Conservation (phyloP, 768 basidiomycete genomes). For the Leccinum olivaceopallidum region DNA sequence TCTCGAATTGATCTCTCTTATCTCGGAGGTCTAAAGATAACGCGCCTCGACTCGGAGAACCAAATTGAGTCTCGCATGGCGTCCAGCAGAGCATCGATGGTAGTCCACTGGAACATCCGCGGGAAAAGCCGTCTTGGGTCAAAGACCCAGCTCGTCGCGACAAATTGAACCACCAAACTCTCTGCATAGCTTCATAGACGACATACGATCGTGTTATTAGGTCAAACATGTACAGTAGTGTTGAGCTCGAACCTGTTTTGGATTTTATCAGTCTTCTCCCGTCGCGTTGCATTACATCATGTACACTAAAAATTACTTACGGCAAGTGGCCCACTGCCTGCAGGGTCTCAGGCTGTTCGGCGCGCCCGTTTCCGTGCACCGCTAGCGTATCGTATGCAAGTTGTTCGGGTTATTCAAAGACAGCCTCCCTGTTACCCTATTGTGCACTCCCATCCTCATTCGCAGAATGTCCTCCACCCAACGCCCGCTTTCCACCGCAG, state of each 20-base stretch:
- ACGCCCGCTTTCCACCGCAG: slow-evolving; percentile 59
- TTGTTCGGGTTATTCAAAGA: neutral
- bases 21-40: no score
- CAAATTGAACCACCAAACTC: no score
- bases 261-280: neutral
- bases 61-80: no score
- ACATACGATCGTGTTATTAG: no score
- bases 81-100: no score
- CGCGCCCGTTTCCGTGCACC: neutral
- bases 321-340: neutral
- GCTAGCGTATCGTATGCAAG: neutral
- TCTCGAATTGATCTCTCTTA: no score
- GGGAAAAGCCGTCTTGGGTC: no score
- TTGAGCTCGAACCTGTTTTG: neutral
- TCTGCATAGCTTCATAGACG: no score
- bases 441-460: neutral
- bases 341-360: neutral
- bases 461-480: slow-evolving; percentile 22
- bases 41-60: no score
- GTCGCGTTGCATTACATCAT: neutral
- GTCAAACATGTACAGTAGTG: neutral
- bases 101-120: no score
- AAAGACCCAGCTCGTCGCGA: no score
- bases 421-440: slow-evolving; percentile 1
- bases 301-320: neutral